These are phyloP conservation scores for Ceratobasidium sp. DNA, from an alignment of 1,284 basidiomycete species.

Conservation along the genomic window DNA sequence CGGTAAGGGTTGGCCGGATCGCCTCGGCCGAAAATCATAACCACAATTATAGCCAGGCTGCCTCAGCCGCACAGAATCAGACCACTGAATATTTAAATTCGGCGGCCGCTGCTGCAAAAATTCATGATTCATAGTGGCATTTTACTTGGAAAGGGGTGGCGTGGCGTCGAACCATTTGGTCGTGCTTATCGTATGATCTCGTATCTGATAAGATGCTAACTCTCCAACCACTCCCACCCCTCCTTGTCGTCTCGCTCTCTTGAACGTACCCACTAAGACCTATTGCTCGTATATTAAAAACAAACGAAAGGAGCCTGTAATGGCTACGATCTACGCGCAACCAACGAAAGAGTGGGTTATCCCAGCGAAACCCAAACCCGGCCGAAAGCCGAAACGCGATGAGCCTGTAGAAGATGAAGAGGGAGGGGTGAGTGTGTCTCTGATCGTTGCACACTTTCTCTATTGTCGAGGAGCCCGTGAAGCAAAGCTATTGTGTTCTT, in stretches of 20 bases:
- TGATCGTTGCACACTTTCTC: neutral
- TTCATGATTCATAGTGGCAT: neutral
- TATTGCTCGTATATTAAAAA: neutral
- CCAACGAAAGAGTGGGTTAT: conserved; percentile 90
- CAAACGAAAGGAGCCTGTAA: no score
- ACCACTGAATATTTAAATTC: no score
- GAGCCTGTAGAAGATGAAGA: conserved; percentile 51
- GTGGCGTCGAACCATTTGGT: conserved; percentile 30
- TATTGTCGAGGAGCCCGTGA: neutral
- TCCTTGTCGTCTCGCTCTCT: neutral
- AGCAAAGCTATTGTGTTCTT: conserved; percentile 4
- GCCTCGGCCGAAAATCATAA: neutral
- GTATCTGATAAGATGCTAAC: conserved; percentile 38
- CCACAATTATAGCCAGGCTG: neutral
- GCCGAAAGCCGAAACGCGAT: conserved; percentile 65
- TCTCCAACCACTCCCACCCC: conserved; percentile 37
- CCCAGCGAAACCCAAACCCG: conserved; percentile 87
- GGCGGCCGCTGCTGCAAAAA: neutral
- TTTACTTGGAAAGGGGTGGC: neutral
- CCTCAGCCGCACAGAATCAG: neutral
- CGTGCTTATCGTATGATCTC: conserved; percentile 16
- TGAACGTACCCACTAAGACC: neutral
- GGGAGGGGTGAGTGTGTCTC: conserved; percentile 56
- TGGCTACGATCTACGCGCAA: conserved; percentile 38
- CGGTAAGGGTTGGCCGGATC: neutral